Base-by-base conservation (phyloP, 768 basidiomycete genomes). In the Podaxis sp. region DNA sequence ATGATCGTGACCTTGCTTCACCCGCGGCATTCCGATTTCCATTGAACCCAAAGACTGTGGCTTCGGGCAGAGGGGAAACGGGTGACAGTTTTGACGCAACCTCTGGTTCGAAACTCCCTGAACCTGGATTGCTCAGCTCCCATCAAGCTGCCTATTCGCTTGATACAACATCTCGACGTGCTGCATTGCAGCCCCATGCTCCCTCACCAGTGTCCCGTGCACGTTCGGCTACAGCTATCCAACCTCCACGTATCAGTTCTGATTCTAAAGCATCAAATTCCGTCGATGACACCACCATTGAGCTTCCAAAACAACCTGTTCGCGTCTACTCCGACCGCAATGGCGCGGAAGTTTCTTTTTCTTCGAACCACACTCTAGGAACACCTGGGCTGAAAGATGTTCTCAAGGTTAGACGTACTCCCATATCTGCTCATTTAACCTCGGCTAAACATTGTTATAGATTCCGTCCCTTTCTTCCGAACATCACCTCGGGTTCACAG, bases 341-440 rank as follows among this genome's bases (percentile, higher is more conserved):
- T 38, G 83, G 82, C 3, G 82, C 79, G 61, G 78, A 82, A 25
- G 75, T 77, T 1, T 79, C 80, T 17, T 64, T 66, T 46, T 59
- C 57, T 69, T 40, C 24, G 13, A 41, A 41, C 25, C 73, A 66
- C 68, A 66, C 68, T 57, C 66, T 78, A 40, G 76, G 77, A 25
- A 73, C 85, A 0, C 87, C 88, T 1, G 88, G 85, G 2, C 74
- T 91, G 36, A 90, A 87, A 69, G 89, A 92, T 68, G 86, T 89
- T 17, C 73, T 91, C 27, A 91, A 90, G 84, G 89, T 22, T 29
- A 46, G 53, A 46, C 60, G 51, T 58, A 33, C 1, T 25, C 43
- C 13, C 53, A 29, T 37, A 37, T 36, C 19, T 24, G 19, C n/a
- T 63, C 36, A 43, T 59, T 59, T 29, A 43, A 4, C 40, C 25